Evolutionary conservation across 192 early-diverging fungal species (phyloP).

Genomic region (Phycomyces blakesleeanus): DNA sequence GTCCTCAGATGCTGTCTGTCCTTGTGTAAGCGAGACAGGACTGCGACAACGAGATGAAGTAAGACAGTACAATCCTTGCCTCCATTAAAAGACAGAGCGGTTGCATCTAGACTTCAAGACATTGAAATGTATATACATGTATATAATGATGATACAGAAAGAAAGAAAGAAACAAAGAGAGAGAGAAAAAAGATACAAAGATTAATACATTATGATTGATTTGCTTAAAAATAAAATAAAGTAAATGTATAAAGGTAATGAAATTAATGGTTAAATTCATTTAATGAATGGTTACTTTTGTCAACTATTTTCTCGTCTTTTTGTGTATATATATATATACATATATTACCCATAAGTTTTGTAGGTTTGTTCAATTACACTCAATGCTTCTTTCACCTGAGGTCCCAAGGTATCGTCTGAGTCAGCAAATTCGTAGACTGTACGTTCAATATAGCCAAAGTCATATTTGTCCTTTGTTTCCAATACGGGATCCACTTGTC

Average conservation of each 20-base stretch:
- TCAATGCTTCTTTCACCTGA: conserved; percentile 41
- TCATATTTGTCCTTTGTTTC: conserved; percentile 22
- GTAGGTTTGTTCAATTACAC: conserved; percentile 54
- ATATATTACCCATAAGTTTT: conserved; percentile 57
- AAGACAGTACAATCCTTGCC: conserved; percentile 97
- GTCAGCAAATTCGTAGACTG: conserved; percentile 34
- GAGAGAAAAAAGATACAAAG: no score
- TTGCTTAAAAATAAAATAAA: no score
- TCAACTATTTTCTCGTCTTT: no score
- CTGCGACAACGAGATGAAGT: conserved; percentile 74
- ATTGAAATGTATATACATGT: no score
- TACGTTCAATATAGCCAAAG: conserved; percentile 30
- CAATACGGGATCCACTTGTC: conserved; percentile 19
- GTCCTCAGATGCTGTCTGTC: conserved; percentile 10
- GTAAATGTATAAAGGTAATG: no score
- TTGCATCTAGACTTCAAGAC: conserved; percentile 51
- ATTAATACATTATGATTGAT: no score
- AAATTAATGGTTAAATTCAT: no score
- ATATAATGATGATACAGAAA: no score
- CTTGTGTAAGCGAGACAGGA: conserved; percentile 32
- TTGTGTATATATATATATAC: no score
- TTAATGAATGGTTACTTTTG: no score
- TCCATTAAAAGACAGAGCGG: conserved; percentile 90
- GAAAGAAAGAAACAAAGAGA: no score
- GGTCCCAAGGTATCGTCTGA: conserved; percentile 32